phyloP scores from a whole-genome alignment of 2,329 filamentous ascomycete genomes.

The Ascochyta clinopodiicola region DNA sequence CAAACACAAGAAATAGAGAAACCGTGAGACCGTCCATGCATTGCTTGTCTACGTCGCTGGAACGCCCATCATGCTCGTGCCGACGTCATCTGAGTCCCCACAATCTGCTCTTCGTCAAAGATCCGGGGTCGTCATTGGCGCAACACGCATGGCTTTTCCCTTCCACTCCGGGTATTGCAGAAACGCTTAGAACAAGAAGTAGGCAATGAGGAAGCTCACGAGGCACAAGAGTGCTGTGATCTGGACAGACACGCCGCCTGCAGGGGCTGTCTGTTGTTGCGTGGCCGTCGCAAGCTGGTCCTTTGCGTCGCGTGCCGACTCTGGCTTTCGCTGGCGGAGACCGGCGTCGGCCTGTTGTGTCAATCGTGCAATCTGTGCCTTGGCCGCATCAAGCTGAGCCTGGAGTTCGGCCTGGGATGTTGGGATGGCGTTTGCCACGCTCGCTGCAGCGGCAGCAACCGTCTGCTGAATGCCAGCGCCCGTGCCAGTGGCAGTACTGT shows the following conservation, averaged over 20 bases:
- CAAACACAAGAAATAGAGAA: conserved; percentile 18
- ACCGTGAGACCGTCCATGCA: conserved; percentile 10
- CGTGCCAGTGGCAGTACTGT: conserved; percentile 21
- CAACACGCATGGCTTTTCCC: conserved; percentile 26
- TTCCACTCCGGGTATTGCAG: conserved; percentile 27
- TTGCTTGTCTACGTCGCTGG: conserved; percentile 7
- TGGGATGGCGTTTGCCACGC: conserved; percentile 57
- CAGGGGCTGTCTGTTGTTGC: conserved; percentile 59
- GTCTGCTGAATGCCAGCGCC: conserved; percentile 44
- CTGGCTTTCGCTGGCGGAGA: conserved; percentile 79
- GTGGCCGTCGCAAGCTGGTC: conserved; percentile 57
- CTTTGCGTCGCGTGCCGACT: conserved; percentile 60
- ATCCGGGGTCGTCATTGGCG: conserved; percentile 33
- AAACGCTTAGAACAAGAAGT: conserved; percentile 83
- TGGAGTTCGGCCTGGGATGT: conserved; percentile 68
- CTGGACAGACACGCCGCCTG: conserved; percentile 84
- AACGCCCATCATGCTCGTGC: conserved; percentile 19
- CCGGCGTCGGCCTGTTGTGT: conserved; percentile 67
- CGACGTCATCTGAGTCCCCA: conserved; percentile 27
- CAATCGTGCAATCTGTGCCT: conserved; percentile 73
- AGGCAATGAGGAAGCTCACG: conserved; percentile 90
- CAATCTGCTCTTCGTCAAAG: conserved; percentile 20
- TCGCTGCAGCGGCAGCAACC: conserved; percentile 54
- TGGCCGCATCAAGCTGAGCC: conserved; percentile 75
- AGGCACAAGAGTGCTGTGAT: conserved; percentile 84